phyloP scores from a whole-genome alignment of 176 grass and related monocot species.

The Oryza brachyantha region DNA sequence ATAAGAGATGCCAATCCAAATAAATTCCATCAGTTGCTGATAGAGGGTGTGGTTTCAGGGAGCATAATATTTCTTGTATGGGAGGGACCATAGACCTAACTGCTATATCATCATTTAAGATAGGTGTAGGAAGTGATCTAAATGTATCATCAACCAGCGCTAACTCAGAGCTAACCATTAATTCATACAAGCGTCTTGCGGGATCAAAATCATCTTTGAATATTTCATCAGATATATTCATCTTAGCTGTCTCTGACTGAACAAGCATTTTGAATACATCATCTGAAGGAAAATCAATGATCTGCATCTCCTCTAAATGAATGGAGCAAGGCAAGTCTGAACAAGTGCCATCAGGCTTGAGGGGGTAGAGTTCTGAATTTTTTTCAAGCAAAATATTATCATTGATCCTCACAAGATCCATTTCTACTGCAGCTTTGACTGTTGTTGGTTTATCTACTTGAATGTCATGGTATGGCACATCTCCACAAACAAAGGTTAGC shows the following conservation, averaged over 20 bases:
- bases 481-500: constrained; percentile 53
- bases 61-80: constrained; percentile 48
- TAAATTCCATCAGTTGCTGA: constrained; percentile 81
- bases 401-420: constrained; percentile 68
- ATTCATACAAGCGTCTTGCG: constrained; percentile 59
- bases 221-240: constrained; percentile 52
- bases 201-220: constrained; percentile 52
- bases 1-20: constrained; percentile 90
- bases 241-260: constrained; percentile 45
- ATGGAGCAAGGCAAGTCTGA: constrained; percentile 62
- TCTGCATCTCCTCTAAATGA: constrained; percentile 70
- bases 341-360: constrained; percentile 57
- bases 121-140: constrained; percentile 78
- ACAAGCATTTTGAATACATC: constrained; percentile 58
- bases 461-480: constrained; percentile 36
- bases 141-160: constrained; percentile 73
- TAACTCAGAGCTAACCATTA: constrained; percentile 76
- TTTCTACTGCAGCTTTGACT: constrained; percentile 60
- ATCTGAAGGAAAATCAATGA: constrained; percentile 54
- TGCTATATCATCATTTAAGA: constrained; percentile 66
- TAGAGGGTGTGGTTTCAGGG: constrained; percentile 57
- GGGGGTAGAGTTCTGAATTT: constrained; percentile 59
- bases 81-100: constrained; percentile 29
- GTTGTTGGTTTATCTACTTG: constrained; percentile 37
- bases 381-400: constrained; percentile 58